A percentile compares a stretch with the other conserved stretches of the same genome.
Evolutionary conservation across 2,329 filamentous ascomycete genomes (phyloP).

Genomic region (Harringtonia lauricola): DNA sequence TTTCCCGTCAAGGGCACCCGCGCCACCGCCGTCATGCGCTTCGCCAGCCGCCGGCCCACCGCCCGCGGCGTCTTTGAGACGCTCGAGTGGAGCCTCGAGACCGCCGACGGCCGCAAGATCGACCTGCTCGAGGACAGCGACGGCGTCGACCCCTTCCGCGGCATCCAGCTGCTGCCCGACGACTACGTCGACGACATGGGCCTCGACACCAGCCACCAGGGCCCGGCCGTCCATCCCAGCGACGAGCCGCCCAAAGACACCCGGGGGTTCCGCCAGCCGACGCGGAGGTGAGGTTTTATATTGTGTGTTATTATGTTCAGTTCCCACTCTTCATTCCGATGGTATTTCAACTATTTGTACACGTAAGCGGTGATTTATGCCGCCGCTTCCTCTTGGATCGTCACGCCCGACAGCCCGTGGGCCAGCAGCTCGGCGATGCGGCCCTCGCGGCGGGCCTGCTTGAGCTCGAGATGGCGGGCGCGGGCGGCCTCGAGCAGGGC

Average conservation of each 20-base stretch:
- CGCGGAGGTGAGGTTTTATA: slow-evolving; percentile 15
- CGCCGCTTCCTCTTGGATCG: not conserved
- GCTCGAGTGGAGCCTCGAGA: slow-evolving; percentile 76
- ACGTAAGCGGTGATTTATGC: not conserved
- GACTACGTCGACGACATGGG: slow-evolving; percentile 17
- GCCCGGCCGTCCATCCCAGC: slow-evolving; percentile 14
- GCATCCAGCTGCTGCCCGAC: slow-evolving; percentile 12
- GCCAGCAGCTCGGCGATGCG: slow-evolving; percentile 23
- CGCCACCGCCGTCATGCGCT: slow-evolving; percentile 62
- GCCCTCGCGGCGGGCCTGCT: slow-evolving; percentile 34
- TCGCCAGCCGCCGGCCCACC: slow-evolving; percentile 60
- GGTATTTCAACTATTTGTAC: too few species aligned
- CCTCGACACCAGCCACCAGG: too few species aligned
- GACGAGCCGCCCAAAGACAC: slow-evolving; percentile 15
- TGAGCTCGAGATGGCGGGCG: slow-evolving; percentile 40
- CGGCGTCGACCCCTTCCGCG: slow-evolving; percentile 13
- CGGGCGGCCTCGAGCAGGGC: slow-evolving; percentile 36
- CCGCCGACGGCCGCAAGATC: slow-evolving; percentile 46
- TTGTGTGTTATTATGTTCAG: too few species aligned
- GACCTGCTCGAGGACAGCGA: slow-evolving; percentile 59
- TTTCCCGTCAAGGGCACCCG: slow-evolving; percentile 80
- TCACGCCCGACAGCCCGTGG: slow-evolving; percentile 1
- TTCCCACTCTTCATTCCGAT: not conserved
- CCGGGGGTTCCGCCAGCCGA: slow-evolving; percentile 41
- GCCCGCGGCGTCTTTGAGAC: slow-evolving; percentile 66